Percentiles rank a stretch among this genome's conserved stretches.
phyloP scores from a whole-genome alignment of 192 early-diverging fungal genomes.

The Backusella luteola region DNA sequence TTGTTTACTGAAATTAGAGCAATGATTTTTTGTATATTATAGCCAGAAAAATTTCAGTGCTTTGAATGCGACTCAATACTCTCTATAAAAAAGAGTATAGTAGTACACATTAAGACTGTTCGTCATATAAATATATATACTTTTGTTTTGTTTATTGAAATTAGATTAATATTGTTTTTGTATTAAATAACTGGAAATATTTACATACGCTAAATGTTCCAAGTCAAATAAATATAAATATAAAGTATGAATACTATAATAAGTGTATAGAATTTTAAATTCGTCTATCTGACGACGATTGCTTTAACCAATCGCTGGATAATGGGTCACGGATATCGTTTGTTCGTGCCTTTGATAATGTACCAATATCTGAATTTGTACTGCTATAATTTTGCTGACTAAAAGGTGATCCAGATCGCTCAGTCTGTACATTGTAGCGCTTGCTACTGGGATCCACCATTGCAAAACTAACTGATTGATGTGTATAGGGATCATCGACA shows the following conservation, averaged over 20 bases:
- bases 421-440: not conserved
- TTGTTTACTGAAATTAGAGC: no score
- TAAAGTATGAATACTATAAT: not conserved
- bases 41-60: no score
- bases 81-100: no score
- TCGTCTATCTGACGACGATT: slow-evolving; percentile 6
- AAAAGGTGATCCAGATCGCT: not conserved
- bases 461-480: slow-evolving; percentile 5
- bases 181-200: no score
- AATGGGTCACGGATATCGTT: not conserved
- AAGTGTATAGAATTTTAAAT: not conserved
- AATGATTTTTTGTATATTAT: no score
- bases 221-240: no score
- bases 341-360: not conserved
- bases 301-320: slow-evolving; percentile 7
- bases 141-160: no score
- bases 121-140: no score
- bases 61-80: no score
- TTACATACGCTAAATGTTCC: no score
- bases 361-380: not conserved
- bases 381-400: not conserved
- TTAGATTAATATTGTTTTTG: no score
- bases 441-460: slow-evolving; percentile 6
- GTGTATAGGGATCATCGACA: slow-evolving; percentile 9
- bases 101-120: no score